These are phyloP conservation scores for Trypanosoma theileri DNA, from an alignment of 208 protist species.

Conservation along the genomic window DNA sequence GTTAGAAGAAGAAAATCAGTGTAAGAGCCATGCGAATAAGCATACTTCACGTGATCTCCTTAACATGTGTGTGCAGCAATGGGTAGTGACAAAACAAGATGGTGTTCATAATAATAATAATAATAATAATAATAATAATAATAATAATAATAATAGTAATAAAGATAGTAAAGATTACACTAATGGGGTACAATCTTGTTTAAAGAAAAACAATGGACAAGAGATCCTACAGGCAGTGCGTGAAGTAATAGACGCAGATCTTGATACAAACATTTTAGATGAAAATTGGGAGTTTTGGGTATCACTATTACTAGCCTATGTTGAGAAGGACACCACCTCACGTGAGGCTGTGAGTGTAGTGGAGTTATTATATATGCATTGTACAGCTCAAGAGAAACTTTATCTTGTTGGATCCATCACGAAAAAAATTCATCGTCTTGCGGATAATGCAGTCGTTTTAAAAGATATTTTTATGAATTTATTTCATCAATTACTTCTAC, in stretches of 20 bases:
- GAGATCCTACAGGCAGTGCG: constrained; percentile 36
- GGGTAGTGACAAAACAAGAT: background rate
- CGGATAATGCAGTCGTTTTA: background rate
- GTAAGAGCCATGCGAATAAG: background rate
- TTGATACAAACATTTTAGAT: constrained; percentile 8
- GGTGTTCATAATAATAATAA: too few species aligned
- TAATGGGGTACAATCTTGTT: too few species aligned
- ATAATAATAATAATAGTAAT: background rate
- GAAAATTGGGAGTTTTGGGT: constrained; percentile 22
- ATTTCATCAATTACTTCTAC: constrained; percentile 21
- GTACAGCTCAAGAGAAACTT: constrained; percentile 8
- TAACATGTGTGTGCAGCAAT: constrained; percentile 11
- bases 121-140: too few species aligned
- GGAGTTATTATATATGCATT: constrained; percentile 7
- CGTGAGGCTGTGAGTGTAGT: background rate
- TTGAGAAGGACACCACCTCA: constrained; percentile 11
- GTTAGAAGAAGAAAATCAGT: background rate
- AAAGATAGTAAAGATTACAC: constrained; percentile 12
- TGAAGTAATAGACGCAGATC: constrained; percentile 1
- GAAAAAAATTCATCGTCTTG: background rate
- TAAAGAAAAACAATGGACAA: constrained; percentile 22
- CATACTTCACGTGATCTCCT: constrained; percentile 9
- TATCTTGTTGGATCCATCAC: constrained; percentile 13
- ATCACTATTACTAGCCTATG: background rate
- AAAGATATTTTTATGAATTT: constrained; percentile 12